Conservation (phyloP, 805 yeast genomes). For the Sungouiella blattae region DNA sequence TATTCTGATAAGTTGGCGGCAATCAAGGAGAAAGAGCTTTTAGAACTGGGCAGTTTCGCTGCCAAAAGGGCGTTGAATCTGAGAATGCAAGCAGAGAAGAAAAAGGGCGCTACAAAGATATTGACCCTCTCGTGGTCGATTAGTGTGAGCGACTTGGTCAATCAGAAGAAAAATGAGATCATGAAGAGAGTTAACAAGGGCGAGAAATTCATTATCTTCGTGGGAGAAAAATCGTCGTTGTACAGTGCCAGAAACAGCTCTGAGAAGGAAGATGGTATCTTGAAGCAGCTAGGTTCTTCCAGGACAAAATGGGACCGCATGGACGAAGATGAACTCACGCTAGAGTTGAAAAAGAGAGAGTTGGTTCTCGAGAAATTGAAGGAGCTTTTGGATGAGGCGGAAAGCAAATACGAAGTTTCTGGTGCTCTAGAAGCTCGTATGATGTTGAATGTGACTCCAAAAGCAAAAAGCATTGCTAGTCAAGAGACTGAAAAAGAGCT, state of each 20-base stretch:
- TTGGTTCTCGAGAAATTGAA: constrained; percentile 25
- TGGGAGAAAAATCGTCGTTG: constrained; percentile 20
- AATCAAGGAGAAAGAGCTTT: constrained; percentile 26
- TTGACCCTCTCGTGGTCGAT: constrained; percentile 57
- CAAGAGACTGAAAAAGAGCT: constrained; percentile 6
- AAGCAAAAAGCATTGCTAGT: constrained; percentile 2
- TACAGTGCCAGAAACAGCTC: constrained; percentile 10
- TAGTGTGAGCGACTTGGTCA: constrained; percentile 46
- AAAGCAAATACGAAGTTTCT: constrained; percentile 23
- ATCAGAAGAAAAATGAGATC: constrained; percentile 54
- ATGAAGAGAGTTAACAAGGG: constrained; percentile 42
- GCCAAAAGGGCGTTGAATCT: constrained; percentile 26
- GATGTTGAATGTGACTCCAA: constrained; percentile 17
- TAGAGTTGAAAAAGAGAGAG: constrained; percentile 25
- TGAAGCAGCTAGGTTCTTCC: constrained; percentile 4
- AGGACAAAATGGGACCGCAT: constrained; percentile 8
- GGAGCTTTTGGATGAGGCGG: constrained; percentile 26
- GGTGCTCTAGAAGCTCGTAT: constrained; percentile 27
- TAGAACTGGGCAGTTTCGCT: constrained; percentile 31
- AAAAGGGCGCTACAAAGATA: constrained; percentile 41
- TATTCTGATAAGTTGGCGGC: constrained; percentile 32
- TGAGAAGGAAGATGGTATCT: constrained; percentile 14
- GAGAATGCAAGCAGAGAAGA: constrained; percentile 31
- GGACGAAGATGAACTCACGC: constrained; percentile 14
- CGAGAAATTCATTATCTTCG: constrained; percentile 28